A percentile compares a stretch with the other conserved stretches of the same genome.
Evolutionary conservation across 2,329 filamentous ascomycete genomes (phyloP).

Genomic region (Pseudogymnoascus destructans): DNA sequence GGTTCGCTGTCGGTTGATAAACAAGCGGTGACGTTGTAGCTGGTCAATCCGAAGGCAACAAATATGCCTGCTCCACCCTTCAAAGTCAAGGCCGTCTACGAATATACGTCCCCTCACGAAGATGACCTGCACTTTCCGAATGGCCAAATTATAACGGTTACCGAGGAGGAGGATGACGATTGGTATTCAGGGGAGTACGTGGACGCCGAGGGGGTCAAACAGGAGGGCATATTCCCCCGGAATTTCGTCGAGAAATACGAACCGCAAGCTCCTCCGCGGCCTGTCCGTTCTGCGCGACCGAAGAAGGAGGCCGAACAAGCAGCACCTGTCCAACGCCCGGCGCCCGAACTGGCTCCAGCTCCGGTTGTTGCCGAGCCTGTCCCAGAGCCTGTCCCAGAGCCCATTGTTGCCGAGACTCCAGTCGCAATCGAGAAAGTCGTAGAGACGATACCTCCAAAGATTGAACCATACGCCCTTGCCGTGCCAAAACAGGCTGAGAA

Average conservation of each 20-base stretch:
- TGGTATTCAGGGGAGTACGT: slow-evolving; percentile 88
- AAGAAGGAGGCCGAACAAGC: slow-evolving; percentile 40
- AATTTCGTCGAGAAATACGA: slow-evolving; percentile 98
- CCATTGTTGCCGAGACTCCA: slow-evolving; percentile 26
- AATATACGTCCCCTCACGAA: slow-evolving; percentile 84
- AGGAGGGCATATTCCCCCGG: slow-evolving; percentile 80
- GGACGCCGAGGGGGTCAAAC: slow-evolving; percentile 59
- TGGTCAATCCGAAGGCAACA: slow-evolving; percentile 15
- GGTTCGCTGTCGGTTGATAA: slow-evolving; percentile 5
- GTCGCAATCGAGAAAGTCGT: slow-evolving; percentile 21
- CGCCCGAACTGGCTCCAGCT: slow-evolving; percentile 20
- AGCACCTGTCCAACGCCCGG: slow-evolving; percentile 29
- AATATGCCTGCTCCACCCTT: slow-evolving; percentile 62
- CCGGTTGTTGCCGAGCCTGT: background rate
- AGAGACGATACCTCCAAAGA: slow-evolving; percentile 8
- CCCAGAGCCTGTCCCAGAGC: slow-evolving; percentile 26
- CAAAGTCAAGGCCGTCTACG: slow-evolving; percentile 91
- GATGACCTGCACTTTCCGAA: slow-evolving; percentile 81
- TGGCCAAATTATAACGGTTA: slow-evolving; percentile 89
- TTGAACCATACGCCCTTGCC: slow-evolving; percentile 16
- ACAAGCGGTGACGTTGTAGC: slow-evolving; percentile 9
- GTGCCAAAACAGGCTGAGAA: slow-evolving; percentile 32
- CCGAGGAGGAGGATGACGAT: slow-evolving; percentile 80
- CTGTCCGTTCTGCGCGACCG: slow-evolving; percentile 53
- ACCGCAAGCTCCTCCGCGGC: slow-evolving; percentile 77